Base-by-base conservation (phyloP, 257 asterid species). In the Solanum pinnatisectum region DNA sequence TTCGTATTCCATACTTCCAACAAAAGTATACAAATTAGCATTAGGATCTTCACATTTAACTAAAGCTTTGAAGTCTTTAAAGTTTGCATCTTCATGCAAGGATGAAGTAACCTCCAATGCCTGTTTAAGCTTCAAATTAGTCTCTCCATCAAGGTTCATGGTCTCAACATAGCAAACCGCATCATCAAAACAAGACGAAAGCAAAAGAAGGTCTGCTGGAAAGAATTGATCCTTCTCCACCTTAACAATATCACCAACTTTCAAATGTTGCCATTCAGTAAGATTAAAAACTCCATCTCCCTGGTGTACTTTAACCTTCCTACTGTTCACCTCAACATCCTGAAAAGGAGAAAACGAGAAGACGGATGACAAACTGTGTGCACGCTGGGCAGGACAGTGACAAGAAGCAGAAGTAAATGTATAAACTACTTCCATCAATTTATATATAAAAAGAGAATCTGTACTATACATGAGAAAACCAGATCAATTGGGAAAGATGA, bases 141-240 rank as follows among this genome's bases (percentile, higher is more conserved):
- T 96, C 90, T 96, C 99, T 6, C 99, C 99, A 14, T 95, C 99
- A 52, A 96, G 98, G 83, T 95, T 96, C 99, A 96, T 96, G 30
- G 99, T 96, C 94, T 97, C 98, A 8, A 97, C 99, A 74, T 96
- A 96, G 92, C 99, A 95, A 27, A 96, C 86, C 3, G 94, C 97
- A 87, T 96, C 99, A 5, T 96, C 99, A 33, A 94, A 97, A 87
- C 95, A 92, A 23, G 99, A 95, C 0, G 99, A 95, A 56, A 97
- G 98, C 90, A 97, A 87, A 82, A 97, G 87, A 59, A 96, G 93
- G 86, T 96, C 99, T 60, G 99, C 98, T 1, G 99, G 99, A 89
- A 96, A 96, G 91, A 95, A 96, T 59, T 96, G 93, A 89, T 97
- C 97, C 89, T 96, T 96, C 90, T 93, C 93, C 88, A 95, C 99